Base-by-base conservation (phyloP, 345 rosid genomes). In the Salix exigua region DNA sequence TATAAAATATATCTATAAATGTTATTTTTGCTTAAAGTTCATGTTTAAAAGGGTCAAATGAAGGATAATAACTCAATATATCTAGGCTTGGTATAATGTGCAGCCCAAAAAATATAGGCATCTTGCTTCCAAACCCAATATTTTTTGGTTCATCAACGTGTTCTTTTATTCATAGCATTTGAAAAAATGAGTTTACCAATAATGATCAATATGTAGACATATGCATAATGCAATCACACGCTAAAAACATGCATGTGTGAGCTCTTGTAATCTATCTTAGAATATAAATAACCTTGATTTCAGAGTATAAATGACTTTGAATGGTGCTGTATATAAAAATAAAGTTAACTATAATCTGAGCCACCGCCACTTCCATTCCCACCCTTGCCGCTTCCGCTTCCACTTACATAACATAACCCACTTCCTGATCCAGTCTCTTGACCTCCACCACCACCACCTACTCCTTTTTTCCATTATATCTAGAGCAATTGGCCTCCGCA, bases 231-330 rank as follows among this genome's bases (percentile, higher is more conserved):
- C 62, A n/a, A 25, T 8, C 25, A 10, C 62, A n/a, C 28, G 28
- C 62, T 67, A 74, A 35, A 64, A 28, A 58, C 63, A 72, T 53
- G 60, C 21, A 67, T 67, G 28, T 61, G 53, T 50, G 58, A 28
- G 25, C 31, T n/a, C 13, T 18, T 73, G 35, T 79, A 65, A 35
- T 80, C 79, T 83, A 83, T 83, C 80, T 30, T 28, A 46, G 37
- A 31, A 31, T 53, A 65, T 33, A 33, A 33, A 33, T 33, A 33
- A 33, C 5, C 35, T 40, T 40, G 77, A 83, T 83, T 83, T 30
- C 44, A 46, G 60, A 33, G 26, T 55, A 65, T 78, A 77, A 79
- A 68, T 44, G 19, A 13, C 61, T 53, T 2, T 70, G n/a, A n/a
- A 11, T 11, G 17, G 9, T 4, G 26, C 6, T 35, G 23, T 37